phyloP scores from a whole-genome alignment of 805 yeast genomes.

The Sugiyamaella chiloensis region DNA sequence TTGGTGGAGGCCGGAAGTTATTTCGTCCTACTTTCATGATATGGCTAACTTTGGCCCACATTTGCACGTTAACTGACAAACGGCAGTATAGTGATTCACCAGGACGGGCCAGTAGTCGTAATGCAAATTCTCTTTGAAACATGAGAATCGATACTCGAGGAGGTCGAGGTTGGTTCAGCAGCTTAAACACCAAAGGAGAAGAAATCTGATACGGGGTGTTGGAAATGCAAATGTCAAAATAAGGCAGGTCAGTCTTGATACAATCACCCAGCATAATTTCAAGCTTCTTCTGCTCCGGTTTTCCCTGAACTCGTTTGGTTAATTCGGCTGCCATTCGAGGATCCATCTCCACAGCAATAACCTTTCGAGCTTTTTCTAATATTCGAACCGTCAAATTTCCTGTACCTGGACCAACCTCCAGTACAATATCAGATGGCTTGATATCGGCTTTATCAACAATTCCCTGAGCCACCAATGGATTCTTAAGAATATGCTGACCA shows the following conservation, averaged over 20 bases:
- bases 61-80: constrained; percentile 92
- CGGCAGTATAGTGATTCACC: constrained; percentile 95
- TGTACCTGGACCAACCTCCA: constrained; percentile 99
- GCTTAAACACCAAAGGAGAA: constrained; percentile 90
- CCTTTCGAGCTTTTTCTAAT: constrained; percentile 86
- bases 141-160: constrained; percentile 92
- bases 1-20: constrained; percentile 97
- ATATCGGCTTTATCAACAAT: constrained; percentile 95
- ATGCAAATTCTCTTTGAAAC: constrained; percentile 97
- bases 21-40: constrained; percentile 97
- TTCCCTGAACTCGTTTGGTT: constrained; percentile 95
- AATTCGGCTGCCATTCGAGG: constrained; percentile 99
- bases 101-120: constrained; percentile 89
- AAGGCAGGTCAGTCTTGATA: constrained; percentile 92
- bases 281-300: constrained; percentile 86
- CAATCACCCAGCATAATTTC: constrained; percentile 94
- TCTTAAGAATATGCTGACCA: constrained; percentile 95
- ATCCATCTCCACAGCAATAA: constrained; percentile 97
- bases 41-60: constrained; percentile 99
- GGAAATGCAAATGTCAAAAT: constrained; percentile 92
- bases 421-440: constrained; percentile 85
- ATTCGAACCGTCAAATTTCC: constrained; percentile 95
- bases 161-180: constrained; percentile 86
- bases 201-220: constrained; percentile 98
- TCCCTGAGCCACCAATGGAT: constrained; percentile 96